Base-by-base conservation (phyloP, 2,329 filamentous ascomycete species). In the Colletotrichum simmondsii region DNA sequence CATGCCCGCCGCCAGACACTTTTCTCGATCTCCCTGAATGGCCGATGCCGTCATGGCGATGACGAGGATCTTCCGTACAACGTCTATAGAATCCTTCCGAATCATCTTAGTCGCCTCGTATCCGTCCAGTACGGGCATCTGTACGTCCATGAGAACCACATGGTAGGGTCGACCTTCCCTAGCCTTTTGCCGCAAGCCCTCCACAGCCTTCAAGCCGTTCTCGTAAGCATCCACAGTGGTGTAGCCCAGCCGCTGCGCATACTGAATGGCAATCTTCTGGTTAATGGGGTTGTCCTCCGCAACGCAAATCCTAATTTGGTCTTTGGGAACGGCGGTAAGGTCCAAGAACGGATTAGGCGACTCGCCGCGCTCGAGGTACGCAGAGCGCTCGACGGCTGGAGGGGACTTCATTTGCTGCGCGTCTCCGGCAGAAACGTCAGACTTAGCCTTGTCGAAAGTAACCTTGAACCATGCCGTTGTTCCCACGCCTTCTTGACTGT, bases 41-140 rank as follows among this genome's bases (percentile, higher is more conserved):
- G 96, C 96, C 30, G 93, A 95, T 1, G 96, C 96, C 1, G 96
- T 98, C 96, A 98, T 98, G 67, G 96, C 96, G 77, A 98, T 98
- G 61, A 98, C 94, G n/a, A 98, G 86, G 1, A 97, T 91, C 75
- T 94, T 92, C 65, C 94, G 89, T 12, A 98, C 94, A 8, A 90
- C 89, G 46, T 95, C 92, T 71, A 95, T 89, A 0, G 90, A 81
- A 80, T 98, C 95, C 76, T 91, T 90, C 11, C 95, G 92, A 57
- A 98, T 91, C 71, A 95, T 88, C 75, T 93, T 93, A 0, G 95
- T 98, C 1, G 95, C 95, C 81, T 97, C 94, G 80, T 98, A 98
- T 6, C 95, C 95, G 80, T 98, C 95, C 10, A 97, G 89, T 4
- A 97, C 91, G 0, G 95, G 95, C 95, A 98, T 98, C 83, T 98